Conservation (phyloP, 352 stramenopile genomes). For the Phytophthora tentaculata region DNA sequence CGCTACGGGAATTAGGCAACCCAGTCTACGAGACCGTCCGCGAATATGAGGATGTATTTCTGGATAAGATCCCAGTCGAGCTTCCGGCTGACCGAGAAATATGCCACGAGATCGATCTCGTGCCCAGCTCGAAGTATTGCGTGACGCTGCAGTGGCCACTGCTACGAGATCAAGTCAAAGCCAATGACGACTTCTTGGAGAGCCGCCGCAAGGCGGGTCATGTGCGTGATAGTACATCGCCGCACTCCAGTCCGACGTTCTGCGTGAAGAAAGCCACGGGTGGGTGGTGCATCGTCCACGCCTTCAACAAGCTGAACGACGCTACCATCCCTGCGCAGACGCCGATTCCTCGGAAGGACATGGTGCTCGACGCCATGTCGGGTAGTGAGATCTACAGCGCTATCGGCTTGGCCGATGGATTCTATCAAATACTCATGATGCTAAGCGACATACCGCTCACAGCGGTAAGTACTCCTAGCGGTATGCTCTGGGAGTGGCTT, state of each 20-base stretch:
- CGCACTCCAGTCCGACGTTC: background rate
- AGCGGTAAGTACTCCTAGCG: slow-evolving; percentile 30
- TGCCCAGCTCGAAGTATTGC: background rate
- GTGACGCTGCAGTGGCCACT: background rate
- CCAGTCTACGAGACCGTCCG: background rate
- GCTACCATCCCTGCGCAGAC: slow-evolving; percentile 5
- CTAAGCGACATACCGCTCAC: slow-evolving; percentile 31
- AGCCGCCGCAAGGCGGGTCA: background rate
- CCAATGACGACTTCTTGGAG: background rate
- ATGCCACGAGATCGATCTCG: background rate
- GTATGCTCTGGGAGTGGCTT: slow-evolving; percentile 43
- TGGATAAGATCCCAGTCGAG: background rate
- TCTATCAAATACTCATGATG: slow-evolving; percentile 20
- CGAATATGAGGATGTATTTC: background rate
- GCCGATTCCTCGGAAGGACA: slow-evolving; percentile 2
- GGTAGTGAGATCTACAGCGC: slow-evolving; percentile 5
- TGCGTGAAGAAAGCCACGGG: background rate
- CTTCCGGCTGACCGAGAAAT: background rate
- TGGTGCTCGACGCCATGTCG: slow-evolving; percentile 1
- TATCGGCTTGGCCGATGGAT: slow-evolving; percentile 15
- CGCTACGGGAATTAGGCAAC: background rate
- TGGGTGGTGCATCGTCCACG: background rate
- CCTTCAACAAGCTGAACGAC: background rate
- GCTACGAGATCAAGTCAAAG: background rate
- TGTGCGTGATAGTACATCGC: background rate